A percentile compares a stretch with the other conserved stretches of the same genome.
Conservation (phyloP, 2,329 filamentous ascomycete genomes). For the Penicillium psychrosexuale region DNA sequence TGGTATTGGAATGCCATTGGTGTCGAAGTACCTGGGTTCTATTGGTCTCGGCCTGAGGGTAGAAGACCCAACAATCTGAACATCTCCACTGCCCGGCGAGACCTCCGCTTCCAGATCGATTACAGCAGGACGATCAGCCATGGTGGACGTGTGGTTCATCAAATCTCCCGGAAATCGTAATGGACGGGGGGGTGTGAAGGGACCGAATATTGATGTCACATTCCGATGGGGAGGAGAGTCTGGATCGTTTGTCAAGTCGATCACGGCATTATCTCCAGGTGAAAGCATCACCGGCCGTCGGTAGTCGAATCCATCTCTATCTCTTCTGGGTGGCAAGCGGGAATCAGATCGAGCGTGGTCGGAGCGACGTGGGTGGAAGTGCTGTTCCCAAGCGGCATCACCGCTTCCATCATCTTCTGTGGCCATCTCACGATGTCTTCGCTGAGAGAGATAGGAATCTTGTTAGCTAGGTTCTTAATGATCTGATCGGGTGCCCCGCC, state of each 20-base stretch:
- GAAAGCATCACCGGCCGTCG: constrained; percentile 48
- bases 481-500: constrained; percentile 24
- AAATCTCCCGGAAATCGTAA: constrained; percentile 37
- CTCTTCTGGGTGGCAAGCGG: constrained; percentile 34
- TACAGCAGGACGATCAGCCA: constrained; percentile 21
- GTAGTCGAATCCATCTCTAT: constrained; percentile 56
- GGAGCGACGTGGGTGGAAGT: constrained; percentile 26
- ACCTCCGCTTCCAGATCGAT: constrained; percentile 43
- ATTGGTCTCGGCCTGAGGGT: constrained; percentile 20
- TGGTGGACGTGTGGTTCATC: constrained; percentile 16
- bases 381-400: constrained; percentile 26
- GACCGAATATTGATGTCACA: not conserved
- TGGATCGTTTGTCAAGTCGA: constrained; percentile 48
- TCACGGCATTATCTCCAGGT: constrained; percentile 35
- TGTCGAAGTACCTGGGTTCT: constrained; percentile 11
- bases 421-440: constrained; percentile 38
- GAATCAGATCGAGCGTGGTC: constrained; percentile 16
- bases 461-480: constrained; percentile 17
- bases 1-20: constrained; percentile 3
- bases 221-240: constrained; percentile 33
- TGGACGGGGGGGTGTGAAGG: constrained; percentile 8
- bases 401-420: constrained; percentile 26
- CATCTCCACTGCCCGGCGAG: constrained; percentile 45
- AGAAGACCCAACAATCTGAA: constrained; percentile 48
- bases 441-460: constrained; percentile 23